Percentiles rank a stretch among this genome's conserved stretches.
These are phyloP conservation scores for Aspergillus glaucus DNA, from an alignment of 2,329 filamentous ascomycete species.

Conservation along the genomic window DNA sequence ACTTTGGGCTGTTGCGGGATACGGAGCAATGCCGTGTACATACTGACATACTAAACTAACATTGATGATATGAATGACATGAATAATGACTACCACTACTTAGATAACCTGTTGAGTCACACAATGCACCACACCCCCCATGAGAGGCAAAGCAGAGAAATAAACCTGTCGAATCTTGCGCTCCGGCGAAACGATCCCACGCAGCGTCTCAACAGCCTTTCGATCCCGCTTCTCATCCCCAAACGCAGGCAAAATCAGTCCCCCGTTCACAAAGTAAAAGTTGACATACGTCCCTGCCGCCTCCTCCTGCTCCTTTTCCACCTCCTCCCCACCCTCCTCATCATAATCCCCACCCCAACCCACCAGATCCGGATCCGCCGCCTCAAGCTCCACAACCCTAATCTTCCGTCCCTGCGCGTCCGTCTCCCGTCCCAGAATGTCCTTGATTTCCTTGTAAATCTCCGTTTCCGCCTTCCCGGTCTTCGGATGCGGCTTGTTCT, in stretches of 20 bases:
- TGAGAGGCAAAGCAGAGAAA: constrained; percentile 21
- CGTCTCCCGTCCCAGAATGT: constrained; percentile 10
- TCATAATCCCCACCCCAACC: background rate
- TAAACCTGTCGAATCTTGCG: constrained; percentile 19
- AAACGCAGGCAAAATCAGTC: constrained; percentile 23
- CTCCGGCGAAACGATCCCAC: constrained; percentile 14
- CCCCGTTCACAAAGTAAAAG: constrained; percentile 25
- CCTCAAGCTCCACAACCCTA: constrained; percentile 16
- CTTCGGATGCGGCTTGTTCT: constrained; percentile 12
- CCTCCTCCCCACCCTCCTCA: background rate
- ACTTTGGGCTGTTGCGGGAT: too few species aligned
- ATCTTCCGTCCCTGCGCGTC: constrained; percentile 19
- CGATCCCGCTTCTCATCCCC: constrained; percentile 16
- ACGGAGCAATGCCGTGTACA: too few species aligned
- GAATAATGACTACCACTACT: background rate
- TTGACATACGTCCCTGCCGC: constrained; percentile 22
- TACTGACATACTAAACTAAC: too few species aligned
- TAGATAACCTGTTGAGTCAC: constrained; percentile 20
- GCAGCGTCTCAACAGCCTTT: constrained; percentile 16
- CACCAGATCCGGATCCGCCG: constrained; percentile 13
- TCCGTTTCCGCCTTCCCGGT: constrained; percentile 11
- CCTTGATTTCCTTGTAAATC: constrained; percentile 13
- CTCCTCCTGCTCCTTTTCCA: constrained; percentile 8
- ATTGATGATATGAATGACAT: too few species aligned
- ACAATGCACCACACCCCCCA: constrained; percentile 25